These are phyloP conservation scores for Typha latifolia DNA, from an alignment of 176 grass and related monocot species.

Conservation along the genomic window DNA sequence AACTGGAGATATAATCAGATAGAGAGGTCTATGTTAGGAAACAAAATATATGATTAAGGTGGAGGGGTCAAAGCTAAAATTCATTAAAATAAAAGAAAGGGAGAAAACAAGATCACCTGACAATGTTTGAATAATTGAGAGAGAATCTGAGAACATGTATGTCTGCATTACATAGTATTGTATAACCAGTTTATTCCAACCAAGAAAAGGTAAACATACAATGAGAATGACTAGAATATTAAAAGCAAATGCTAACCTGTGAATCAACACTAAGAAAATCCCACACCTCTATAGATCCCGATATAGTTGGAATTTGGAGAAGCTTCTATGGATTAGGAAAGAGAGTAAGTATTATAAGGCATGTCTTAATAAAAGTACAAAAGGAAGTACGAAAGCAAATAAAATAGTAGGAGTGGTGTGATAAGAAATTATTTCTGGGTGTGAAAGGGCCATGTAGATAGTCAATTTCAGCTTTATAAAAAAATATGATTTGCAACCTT, in stretches of 20 bases:
- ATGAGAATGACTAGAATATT: slow-evolving; percentile 11
- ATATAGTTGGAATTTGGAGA: slow-evolving; percentile 89
- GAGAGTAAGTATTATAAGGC: background rate
- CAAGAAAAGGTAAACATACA: slow-evolving; percentile 2
- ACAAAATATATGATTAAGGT: background rate
- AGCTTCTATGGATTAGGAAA: slow-evolving; percentile 57
- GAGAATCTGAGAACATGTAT: slow-evolving; percentile 78
- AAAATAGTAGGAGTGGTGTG: background rate
- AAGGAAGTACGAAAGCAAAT: background rate
- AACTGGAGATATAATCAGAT: slow-evolving; percentile 28
- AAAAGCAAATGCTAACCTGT: slow-evolving; percentile 53
- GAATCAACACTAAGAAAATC: slow-evolving; percentile 32
- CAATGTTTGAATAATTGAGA: slow-evolving; percentile 77
- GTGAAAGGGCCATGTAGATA: too few relatives aligned
- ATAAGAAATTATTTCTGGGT: too few relatives aligned
- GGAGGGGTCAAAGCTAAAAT: background rate
- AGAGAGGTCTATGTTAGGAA: background rate
- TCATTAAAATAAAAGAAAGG: background rate
- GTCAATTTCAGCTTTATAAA: too few relatives aligned
- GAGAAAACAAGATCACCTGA: slow-evolving; percentile 42
- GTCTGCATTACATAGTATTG: slow-evolving; percentile 39
- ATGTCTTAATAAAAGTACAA: slow-evolving; percentile 3
- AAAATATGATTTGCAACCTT: too few relatives aligned
- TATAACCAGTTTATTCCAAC: slow-evolving; percentile 10
- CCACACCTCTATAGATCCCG: slow-evolving; percentile 97